Percentiles rank a stretch among this genome's conserved stretches.
phyloP scores from a whole-genome alignment of 495 filamentous ascomycete species.

The Penicillium longicatenatum region DNA sequence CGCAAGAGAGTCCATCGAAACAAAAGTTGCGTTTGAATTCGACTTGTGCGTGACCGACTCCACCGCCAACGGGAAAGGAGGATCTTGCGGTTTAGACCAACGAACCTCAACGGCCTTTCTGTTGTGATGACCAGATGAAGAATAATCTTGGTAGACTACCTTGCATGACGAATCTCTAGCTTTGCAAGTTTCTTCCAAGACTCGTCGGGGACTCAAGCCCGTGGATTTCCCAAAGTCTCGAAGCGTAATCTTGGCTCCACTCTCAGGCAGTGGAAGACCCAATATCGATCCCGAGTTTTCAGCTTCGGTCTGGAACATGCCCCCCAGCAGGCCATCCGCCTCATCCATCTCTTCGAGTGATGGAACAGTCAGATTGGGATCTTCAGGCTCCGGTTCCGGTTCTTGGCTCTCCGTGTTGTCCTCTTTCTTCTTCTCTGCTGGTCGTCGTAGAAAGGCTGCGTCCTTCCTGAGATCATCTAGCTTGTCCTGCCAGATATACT shows the following conservation, averaged over 20 bases:
- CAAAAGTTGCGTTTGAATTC: constrained; percentile 47
- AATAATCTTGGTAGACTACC: constrained; percentile 66
- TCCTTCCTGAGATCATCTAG: constrained; percentile 67
- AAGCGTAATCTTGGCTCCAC: constrained; percentile 49
- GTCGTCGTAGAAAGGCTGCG: constrained; percentile 39
- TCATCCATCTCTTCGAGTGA: constrained; percentile 54
- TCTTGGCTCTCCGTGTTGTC: constrained; percentile 38
- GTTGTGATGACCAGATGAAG: constrained; percentile 69
- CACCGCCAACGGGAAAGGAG: constrained; percentile 41
- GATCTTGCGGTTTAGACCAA: constrained; percentile 80
- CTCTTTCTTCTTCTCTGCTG: constrained; percentile 32
- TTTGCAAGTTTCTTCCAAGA: constrained; percentile 85
- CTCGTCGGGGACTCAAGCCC: constrained; percentile 67
- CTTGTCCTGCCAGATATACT: constrained; percentile 69
- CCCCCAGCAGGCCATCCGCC: constrained; percentile 63
- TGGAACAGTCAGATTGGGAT: constrained; percentile 40
- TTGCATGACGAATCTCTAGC: constrained; percentile 72
- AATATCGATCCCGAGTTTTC: constrained; percentile 25
- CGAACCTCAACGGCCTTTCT: constrained; percentile 70
- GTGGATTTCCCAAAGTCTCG: constrained; percentile 83
- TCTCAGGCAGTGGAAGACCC: constrained; percentile 22
- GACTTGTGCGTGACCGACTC: constrained; percentile 44
- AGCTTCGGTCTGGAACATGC: constrained; percentile 63
- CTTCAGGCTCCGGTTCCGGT: constrained; percentile 48
- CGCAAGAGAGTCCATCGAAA: constrained; percentile 76